Evolutionary conservation across 306 rosid genomes (phyloP).

Genomic region (Psophocarpus tetragonolobus): DNA sequence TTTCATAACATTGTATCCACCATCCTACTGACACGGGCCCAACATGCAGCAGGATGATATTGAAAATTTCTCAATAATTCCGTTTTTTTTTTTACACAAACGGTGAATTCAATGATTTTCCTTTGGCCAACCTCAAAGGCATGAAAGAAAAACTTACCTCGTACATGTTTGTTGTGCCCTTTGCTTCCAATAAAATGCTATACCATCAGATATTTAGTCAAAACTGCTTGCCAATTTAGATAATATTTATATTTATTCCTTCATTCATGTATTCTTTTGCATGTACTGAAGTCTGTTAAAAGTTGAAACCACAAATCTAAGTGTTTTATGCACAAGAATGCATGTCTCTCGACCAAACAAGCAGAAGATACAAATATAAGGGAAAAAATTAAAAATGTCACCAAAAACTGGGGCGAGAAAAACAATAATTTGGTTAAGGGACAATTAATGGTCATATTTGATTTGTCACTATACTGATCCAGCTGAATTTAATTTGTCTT

Average conservation of each 20-base stretch:
- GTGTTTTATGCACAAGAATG: neutral
- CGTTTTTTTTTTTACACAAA: neutral
- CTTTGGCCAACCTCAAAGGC: neutral
- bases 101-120: neutral
- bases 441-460: neutral
- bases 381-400: neutral
- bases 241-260: neutral
- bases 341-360: neutral
- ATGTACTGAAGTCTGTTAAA: neutral
- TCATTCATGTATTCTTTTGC: neutral
- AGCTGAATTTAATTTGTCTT: constrained; percentile 28
- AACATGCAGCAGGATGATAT: neutral
- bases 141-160: neutral
- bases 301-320: neutral
- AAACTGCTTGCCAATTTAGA: neutral
- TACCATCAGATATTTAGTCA: neutral
- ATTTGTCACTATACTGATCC: neutral
- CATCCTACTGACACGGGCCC: neutral
- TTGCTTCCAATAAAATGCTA: neutral
- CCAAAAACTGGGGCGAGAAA: neutral
- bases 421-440: neutral
- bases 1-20: too few relatives aligned
- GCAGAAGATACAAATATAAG: neutral
- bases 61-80: neutral
- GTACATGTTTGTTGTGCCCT: neutral